Percentiles rank a stretch among this genome's conserved stretches.
Conservation (phyloP, 2,329 filamentous ascomycete genomes). For the Diaporthe citri region DNA sequence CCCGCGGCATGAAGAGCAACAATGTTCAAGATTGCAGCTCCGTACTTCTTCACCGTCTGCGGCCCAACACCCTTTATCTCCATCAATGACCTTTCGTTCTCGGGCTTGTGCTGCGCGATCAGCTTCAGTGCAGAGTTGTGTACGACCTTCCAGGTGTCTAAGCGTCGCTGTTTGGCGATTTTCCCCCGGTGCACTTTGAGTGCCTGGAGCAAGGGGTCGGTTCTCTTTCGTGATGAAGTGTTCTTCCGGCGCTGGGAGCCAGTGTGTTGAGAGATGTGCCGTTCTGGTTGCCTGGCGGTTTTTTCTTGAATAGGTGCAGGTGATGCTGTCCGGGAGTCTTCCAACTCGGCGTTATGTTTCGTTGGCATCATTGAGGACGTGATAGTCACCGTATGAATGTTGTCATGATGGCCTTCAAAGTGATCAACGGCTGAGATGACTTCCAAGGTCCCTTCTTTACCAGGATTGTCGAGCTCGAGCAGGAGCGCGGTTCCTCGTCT, state of each 20-base stretch:
- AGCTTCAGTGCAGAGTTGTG: conserved; percentile 21
- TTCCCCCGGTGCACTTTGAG: neutral
- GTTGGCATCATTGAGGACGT: neutral
- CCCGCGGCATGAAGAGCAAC: neutral
- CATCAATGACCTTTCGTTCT: neutral
- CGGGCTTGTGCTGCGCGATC: neutral
- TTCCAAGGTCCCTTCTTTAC: neutral
- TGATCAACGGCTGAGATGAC: neutral
- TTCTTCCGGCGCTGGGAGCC: neutral
- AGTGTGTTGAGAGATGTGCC: neutral
- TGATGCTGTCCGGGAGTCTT: neutral
- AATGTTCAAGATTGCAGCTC: conserved; percentile 24
- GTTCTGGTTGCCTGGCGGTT: neutral
- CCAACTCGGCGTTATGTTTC: neutral
- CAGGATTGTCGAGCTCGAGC: conserved; percentile 1
- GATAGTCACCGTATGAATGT: neutral
- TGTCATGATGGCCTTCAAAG: neutral
- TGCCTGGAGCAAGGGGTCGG: neutral
- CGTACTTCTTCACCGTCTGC: conserved; percentile 12
- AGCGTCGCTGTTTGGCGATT: conserved; percentile 20
- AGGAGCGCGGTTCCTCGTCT: conserved; percentile 7
- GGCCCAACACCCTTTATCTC: conserved; percentile 16
- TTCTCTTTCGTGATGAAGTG: neutral
- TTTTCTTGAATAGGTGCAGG: neutral
- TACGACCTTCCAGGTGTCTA: neutral